Evolutionary conservation across 2,329 filamentous ascomycete species (phyloP).

Genomic region (Aspergillus quadrilineatus): DNA sequence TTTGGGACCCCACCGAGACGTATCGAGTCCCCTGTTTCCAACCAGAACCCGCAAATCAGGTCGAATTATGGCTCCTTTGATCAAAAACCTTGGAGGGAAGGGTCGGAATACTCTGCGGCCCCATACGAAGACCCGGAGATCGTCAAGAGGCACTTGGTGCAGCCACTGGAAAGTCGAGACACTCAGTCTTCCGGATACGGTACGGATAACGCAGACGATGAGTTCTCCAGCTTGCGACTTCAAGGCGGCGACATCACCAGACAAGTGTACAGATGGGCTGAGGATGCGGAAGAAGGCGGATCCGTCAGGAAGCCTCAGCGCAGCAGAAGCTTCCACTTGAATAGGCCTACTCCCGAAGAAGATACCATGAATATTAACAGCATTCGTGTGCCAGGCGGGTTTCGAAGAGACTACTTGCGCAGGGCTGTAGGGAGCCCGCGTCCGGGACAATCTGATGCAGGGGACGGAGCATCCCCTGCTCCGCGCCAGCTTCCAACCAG

Average conservation of each 20-base stretch:
- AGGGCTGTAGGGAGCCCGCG: slow-evolving; percentile 63
- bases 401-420: slow-evolving; percentile 84
- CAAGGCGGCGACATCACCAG: slow-evolving; percentile 94
- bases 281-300: slow-evolving; percentile 72
- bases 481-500: slow-evolving; percentile 73
- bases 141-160: slow-evolving; percentile 82
- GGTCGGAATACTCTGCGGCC: slow-evolving; percentile 49
- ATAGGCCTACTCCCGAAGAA: slow-evolving; percentile 74
- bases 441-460: slow-evolving; percentile 31
- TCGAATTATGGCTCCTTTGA: slow-evolving; percentile 88
- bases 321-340: slow-evolving; percentile 83
- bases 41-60: slow-evolving; percentile 54
- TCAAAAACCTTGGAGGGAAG: slow-evolving; percentile 56
- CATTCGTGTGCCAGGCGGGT: slow-evolving; percentile 91
- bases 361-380: slow-evolving; percentile 81
- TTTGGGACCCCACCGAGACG: slow-evolving; percentile 50
- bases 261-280: slow-evolving; percentile 94
- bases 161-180: slow-evolving; percentile 51
- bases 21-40: slow-evolving; percentile 58
- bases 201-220: slow-evolving; percentile 60
- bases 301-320: slow-evolving; percentile 62
- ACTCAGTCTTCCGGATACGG: slow-evolving; percentile 34
- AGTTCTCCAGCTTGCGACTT: slow-evolving; percentile 89
- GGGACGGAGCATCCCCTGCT: slow-evolving; percentile 34
- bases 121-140: slow-evolving; percentile 88